Evolutionary conservation across 495 filamentous ascomycete genomes (phyloP).

Genomic region (Penicillium ochrochloron): DNA sequence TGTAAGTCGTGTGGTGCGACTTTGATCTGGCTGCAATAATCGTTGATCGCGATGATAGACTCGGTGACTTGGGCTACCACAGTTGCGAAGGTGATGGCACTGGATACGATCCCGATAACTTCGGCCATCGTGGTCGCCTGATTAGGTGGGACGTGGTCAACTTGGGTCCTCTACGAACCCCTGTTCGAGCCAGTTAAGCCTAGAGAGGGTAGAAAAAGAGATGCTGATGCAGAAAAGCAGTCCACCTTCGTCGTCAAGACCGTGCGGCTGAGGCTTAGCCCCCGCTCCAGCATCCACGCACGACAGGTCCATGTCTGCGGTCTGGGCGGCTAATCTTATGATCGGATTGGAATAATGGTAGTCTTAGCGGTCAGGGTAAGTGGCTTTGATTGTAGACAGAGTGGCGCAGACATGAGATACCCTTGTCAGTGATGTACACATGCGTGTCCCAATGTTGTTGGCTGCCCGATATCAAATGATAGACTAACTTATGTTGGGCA

Average conservation of each 20-base stretch:
- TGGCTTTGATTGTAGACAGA: background rate
- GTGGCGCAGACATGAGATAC: background rate
- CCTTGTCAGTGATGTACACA: background rate
- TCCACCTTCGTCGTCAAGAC: background rate
- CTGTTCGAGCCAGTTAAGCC: background rate
- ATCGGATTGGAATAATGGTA: background rate
- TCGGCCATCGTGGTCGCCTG: constrained; percentile 12
- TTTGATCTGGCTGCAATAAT: too few relatives aligned
- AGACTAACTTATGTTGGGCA: background rate
- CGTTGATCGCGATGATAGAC: constrained; percentile 16
- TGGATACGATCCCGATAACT: constrained; percentile 18
- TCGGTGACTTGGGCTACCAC: constrained; percentile 19
- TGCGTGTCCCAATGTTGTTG: background rate
- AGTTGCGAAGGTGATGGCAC: constrained; percentile 20
- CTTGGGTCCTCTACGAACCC: too few relatives aligned
- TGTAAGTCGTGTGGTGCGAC: too few relatives aligned
- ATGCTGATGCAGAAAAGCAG: background rate
- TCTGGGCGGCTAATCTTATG: background rate
- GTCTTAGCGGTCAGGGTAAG: background rate
- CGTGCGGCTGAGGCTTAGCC: background rate
- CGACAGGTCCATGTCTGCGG: background rate
- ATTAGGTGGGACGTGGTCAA: background rate
- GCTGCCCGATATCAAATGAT: background rate
- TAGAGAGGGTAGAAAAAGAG: background rate
- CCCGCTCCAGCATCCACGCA: background rate